Base-by-base conservation (phyloP, 2,329 filamentous ascomycete species). In the Exophiala alcalophila region DNA sequence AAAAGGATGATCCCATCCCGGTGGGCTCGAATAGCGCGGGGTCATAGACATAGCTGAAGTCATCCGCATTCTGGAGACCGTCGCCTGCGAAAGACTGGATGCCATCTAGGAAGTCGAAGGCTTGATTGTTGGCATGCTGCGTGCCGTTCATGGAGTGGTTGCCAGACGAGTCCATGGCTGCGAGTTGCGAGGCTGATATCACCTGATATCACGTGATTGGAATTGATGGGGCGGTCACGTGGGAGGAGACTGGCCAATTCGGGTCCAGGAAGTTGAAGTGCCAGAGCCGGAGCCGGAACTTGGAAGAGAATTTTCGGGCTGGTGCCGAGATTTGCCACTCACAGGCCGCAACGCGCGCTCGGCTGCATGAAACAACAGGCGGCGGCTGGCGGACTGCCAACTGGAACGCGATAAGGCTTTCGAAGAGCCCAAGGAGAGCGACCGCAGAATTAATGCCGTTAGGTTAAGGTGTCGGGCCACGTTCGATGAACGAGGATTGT, bases 11-110 rank as follows among this genome's bases (percentile, higher is more conserved):
- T 14, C 46, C 46, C 30, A 50, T 32, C 19, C 41, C 38, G 25
- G 46, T 44, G 19, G 40, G 32, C 24, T 55, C 52, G 36, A 57
- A 55, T 5, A 55, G 46, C 14, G 49, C 54, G 23, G 54, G 52
- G 31, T 55, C 50, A 37, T 54, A 50, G 31, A 48, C 55, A 18
- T 40, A 28, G 18, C 42, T 46, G 24, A 53, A 31, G 25, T 55
- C 52, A 27, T 56, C 46, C 37, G 47, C 39, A 44, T 48, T 50
- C 18, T 26, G 39, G 5, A 47, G 31, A 10, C 34, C 15, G 20
- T 39, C 38, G 34, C 30, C 36, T 3, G 47, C 27, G 30, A 26
- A 55, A 12, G 34, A 24, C 12, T 47, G 42, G 14, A 57, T 44
- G 29, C 44, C 44, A 35, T 53, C 43, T 26, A 55, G 44, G 32